Evolutionary conservation across 768 basidiomycete genomes (phyloP), one percentile per base, ranked within the genome.

Genomic region (Trametes sanguinea): DNA sequence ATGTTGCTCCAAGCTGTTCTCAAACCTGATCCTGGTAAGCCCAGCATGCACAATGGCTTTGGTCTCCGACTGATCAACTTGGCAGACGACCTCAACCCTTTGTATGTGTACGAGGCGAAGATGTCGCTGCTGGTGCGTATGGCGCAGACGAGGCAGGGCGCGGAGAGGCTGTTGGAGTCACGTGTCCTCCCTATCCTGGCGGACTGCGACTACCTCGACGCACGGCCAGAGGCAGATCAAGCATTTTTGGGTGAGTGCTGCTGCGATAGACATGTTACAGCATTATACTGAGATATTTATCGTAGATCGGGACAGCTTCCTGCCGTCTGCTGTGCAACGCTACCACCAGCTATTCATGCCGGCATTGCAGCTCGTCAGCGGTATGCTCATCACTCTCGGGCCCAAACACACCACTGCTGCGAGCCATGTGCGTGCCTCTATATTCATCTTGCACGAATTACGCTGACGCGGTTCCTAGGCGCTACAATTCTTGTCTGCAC

Each of bases 81-180:
- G 11, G 4, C 40, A 96, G 96, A 93, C 65, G 92, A 95, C 61
- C 76, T 98, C 33, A 95, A 96, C 68, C 81, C 93, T 0, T 78
- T 95, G 43, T 98, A 97, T 74, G 91, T 98, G 13, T 98, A 94
- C 68, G 96, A 98, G 71, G 85, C 95, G 13, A 96, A 96, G 75
- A 88, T 96, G 85, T 92, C 95, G 3, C 77, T 97, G 64, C 85
- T 98, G 61, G 83, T 90, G 30, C 84, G 93, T 33, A 85, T 97
- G 76, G 85, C 93, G 0, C 89, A 95, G 71, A 90, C 87, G 2
- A 81, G 90, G 47, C 77, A 81, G 60, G 96, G 95, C 2, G 94
- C 94, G 2, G 95, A 97, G 69, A 83, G 87, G 46, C 75, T 98
- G 27, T 73, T 97, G 5, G 92, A 94, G 60, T 83, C 86, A 1